Percentiles rank a stretch among this genome's conserved stretches.
phyloP scores from a whole-genome alignment of 768 basidiomycete genomes.

The Lactifluus volemus region DNA sequence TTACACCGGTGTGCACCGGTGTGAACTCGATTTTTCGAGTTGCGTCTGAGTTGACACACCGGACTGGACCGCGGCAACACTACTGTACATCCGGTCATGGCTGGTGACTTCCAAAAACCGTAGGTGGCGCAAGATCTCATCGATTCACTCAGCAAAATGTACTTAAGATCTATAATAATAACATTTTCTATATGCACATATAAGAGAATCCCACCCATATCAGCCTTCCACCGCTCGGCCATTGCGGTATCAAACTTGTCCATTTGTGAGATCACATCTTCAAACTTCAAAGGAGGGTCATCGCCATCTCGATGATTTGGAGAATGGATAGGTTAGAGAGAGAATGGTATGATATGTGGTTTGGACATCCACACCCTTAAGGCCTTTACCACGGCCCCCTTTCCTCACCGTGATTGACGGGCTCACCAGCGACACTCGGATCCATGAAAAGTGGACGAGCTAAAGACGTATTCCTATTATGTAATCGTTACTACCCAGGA shows the following conservation, averaged over 20 bases:
- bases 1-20: too few relatives aligned
- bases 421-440: neutral
- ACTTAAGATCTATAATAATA: too few relatives aligned
- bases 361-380: neutral
- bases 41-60: too few relatives aligned
- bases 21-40: too few relatives aligned
- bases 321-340: neutral
- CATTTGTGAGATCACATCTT: neutral
- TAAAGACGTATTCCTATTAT: neutral
- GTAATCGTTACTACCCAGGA: neutral
- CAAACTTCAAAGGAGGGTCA: neutral
- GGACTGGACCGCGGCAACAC: too few relatives aligned
- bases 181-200: neutral
- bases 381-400: neutral
- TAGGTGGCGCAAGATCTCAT: neutral
- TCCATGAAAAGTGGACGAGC: neutral
- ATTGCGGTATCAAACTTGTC: neutral
- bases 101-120: neutral
- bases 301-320: neutral
- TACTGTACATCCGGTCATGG: neutral
- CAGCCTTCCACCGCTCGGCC: neutral
- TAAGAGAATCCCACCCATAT: constrained; percentile 7
- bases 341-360: neutral
- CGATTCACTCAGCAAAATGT: too few relatives aligned
- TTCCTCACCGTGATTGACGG: neutral